Percentiles rank a stretch among this genome's conserved stretches.
Conservation (phyloP, 2,329 filamentous ascomycete genomes). For the Falciphora oryzae region DNA sequence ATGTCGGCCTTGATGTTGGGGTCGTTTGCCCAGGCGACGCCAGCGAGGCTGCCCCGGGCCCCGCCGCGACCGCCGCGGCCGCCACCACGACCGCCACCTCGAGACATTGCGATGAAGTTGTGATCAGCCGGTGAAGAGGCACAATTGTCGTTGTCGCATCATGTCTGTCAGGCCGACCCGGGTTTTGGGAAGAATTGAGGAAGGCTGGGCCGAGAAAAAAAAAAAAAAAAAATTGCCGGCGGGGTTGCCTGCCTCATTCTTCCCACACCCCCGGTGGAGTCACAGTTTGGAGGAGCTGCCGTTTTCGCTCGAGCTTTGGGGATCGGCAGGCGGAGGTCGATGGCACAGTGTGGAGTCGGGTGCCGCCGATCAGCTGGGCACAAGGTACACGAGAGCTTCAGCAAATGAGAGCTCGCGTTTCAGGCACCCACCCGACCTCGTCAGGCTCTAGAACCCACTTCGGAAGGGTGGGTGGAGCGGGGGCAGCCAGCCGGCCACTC, state of each 20-base stretch:
- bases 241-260: slow-evolving; percentile 4
- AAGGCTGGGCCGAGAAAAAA: neutral
- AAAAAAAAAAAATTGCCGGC: slow-evolving; percentile 7
- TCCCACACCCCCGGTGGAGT: slow-evolving; percentile 4
- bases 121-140: neutral
- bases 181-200: neutral
- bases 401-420: neutral
- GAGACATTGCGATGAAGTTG: slow-evolving; percentile 36
- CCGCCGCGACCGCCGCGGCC: slow-evolving; percentile 42
- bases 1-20: slow-evolving; percentile 41
- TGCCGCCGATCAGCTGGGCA: neutral
- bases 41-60: slow-evolving; percentile 22
- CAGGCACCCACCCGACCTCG: neutral
- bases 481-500: too few relatives aligned
- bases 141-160: neutral
- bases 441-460: too few relatives aligned
- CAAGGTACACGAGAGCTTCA: neutral
- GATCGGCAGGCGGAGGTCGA: neutral
- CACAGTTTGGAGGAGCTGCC: neutral
- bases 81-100: slow-evolving; percentile 32
- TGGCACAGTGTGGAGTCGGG: neutral
- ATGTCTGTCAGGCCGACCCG: neutral
- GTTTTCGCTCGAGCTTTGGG: neutral
- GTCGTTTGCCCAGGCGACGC: slow-evolving; percentile 50
- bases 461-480: neutral